Evolutionary conservation across 352 stramenopile genomes (phyloP).

Genomic region (Phytophthora pisi): DNA sequence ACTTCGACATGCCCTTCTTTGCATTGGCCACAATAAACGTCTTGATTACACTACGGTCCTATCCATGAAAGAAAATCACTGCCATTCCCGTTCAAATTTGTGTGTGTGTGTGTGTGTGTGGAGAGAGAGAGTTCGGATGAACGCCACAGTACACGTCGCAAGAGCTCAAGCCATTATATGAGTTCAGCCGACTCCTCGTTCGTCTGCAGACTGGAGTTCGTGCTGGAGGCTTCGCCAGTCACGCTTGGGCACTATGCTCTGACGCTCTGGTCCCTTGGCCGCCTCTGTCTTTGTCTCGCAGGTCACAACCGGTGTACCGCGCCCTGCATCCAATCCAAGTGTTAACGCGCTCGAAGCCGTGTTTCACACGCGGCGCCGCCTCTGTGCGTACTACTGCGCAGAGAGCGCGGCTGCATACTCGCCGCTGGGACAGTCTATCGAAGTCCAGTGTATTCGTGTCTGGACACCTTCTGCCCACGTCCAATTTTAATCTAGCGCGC

Average conservation of each 20-base stretch:
- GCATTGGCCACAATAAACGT: not conserved
- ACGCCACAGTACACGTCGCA: not conserved
- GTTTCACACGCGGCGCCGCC: constrained; percentile 1
- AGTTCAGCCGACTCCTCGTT: not conserved
- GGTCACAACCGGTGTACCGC: not conserved
- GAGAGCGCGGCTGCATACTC: constrained; percentile 8
- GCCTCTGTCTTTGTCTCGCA: not conserved
- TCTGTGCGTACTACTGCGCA: not conserved
- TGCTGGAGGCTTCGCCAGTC: too few species aligned
- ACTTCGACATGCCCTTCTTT: constrained; percentile 6
- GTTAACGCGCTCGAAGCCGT: constrained; percentile 10
- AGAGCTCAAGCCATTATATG: not conserved
- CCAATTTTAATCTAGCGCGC: constrained; percentile 6
- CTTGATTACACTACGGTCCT: constrained; percentile 1
- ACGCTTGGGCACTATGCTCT: constrained; percentile 4
- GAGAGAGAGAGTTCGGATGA: not conserved
- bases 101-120: too few species aligned
- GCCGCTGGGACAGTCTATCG: not conserved
- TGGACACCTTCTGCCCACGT: not conserved
- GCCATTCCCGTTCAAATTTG: not conserved
- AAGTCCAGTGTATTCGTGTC: constrained; percentile 5
- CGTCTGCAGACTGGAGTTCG: not conserved
- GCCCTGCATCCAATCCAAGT: constrained; percentile 21
- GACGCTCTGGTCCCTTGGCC: not conserved
- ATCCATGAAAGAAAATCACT: constrained; percentile 6